Percentiles rank a stretch among this genome's conserved stretches.
phyloP scores from a whole-genome alignment of 2,329 filamentous ascomycete species.

The Beauveria australis region DNA sequence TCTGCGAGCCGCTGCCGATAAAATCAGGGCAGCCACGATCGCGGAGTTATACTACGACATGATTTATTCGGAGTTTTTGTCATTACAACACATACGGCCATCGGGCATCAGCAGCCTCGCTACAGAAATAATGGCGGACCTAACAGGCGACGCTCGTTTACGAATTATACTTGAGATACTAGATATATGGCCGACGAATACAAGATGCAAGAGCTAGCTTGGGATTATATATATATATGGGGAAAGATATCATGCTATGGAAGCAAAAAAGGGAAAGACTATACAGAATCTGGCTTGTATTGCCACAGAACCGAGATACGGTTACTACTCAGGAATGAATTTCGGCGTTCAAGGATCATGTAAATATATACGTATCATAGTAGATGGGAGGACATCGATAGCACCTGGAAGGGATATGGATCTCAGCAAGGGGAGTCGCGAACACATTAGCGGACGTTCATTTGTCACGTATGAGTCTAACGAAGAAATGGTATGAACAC shows the following conservation, averaged over 20 bases:
- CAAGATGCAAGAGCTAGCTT: slow-evolving; percentile 5
- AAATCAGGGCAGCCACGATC: not conserved
- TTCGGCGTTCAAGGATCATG: slow-evolving; percentile 16
- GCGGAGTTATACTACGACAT: not conserved
- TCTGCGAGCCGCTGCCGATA: not conserved
- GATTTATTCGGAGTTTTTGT: slow-evolving; percentile 10
- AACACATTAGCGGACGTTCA: slow-evolving; percentile 15
- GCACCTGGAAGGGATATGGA: slow-evolving; percentile 14
- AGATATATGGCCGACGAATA: slow-evolving; percentile 15
- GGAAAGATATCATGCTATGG: slow-evolving; percentile 2
- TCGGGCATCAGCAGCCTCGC: not conserved
- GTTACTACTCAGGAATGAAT: not conserved
- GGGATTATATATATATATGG: slow-evolving; percentile 22
- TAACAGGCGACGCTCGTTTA: slow-evolving; percentile 6
- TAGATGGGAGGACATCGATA: slow-evolving; percentile 12
- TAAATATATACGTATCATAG: slow-evolving; percentile 18
- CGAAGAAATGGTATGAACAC: slow-evolving; percentile 25
- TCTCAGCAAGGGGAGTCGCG: slow-evolving; percentile 14
- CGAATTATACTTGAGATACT: slow-evolving; percentile 21
- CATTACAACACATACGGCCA: not conserved
- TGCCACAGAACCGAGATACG: slow-evolving; percentile 2
- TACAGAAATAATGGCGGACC: slow-evolving; percentile 1
- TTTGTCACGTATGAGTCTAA: slow-evolving; percentile 23
- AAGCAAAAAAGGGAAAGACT: not conserved
- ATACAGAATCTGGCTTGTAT: slow-evolving; percentile 7